Evolutionary conservation across 2,329 filamentous ascomycete species (phyloP), one percentile per base, ranked within the genome.

Genomic region (Emmonsia crescens): DNA sequence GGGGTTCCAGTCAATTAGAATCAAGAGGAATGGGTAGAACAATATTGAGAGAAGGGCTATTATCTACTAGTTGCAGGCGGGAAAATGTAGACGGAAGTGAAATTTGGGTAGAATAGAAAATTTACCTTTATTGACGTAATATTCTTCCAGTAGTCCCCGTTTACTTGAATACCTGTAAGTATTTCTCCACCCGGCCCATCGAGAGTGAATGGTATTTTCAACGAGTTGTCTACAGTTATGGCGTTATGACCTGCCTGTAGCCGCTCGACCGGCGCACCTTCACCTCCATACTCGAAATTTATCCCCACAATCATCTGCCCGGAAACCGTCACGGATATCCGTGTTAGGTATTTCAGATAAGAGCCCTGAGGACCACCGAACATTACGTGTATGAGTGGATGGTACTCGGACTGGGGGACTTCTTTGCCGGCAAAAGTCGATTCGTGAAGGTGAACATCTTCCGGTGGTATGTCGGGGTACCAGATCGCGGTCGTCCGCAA

Each of bases 161-260:
- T 64, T 12, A 62, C 64, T 42, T 65, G 51, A 2, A 67, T 55
- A 2, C 49, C 48, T 5, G 63, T 67, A 16, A 68, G 31, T 12
- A 62, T 57, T 48, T 68, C 67, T 38, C 65, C 67, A 1, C 56
- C 62, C 1, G 65, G 65, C 3, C 67, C 67, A 44, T 68, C 64
- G 29, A 68, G 65, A 9, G 29, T 21, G 40, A 66, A 68, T 8
- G 60, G 58, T 49, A 66, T 65, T 29, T 63, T 66, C 14, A 58
- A 62, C 2, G 58, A 58, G 44, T 64, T 27, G 27, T 64, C 63
- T 2, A 19, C 36, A 42, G 42, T 60, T 14, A 49, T 55, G 9
- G 59, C 59, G 16, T 61, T 62, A 19, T 54, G 62, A 46, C 61
- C 64, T 19, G 61, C 60, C 21, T 60, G 63, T 4, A 66, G 46